phyloP scores from a whole-genome alignment of 192 early-diverging fungal genomes.

The Coemansia sp. region DNA sequence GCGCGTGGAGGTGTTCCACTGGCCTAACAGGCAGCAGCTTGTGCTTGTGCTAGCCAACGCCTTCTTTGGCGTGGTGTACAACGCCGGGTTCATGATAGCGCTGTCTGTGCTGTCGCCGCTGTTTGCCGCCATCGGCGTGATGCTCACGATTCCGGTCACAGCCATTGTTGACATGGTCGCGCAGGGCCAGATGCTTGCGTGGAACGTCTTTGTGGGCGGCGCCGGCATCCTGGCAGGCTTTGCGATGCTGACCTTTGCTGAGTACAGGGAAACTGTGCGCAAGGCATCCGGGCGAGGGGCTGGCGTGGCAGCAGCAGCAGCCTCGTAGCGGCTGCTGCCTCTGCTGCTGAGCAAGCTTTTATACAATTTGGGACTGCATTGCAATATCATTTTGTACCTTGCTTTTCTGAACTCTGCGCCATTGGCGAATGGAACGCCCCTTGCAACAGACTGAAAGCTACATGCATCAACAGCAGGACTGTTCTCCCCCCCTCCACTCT shows the following conservation, averaged over 20 bases:
- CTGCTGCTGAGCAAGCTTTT: not conserved
- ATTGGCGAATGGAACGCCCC: too few species aligned
- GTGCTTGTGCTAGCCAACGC: conserved; percentile 66
- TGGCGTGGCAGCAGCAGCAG: not conserved
- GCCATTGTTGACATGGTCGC: conserved; percentile 62
- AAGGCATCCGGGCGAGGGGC: conserved; percentile 7
- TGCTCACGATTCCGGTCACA: conserved; percentile 79
- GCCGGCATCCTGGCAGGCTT: conserved; percentile 61
- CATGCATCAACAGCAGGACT: too few species aligned
- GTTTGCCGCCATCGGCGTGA: conserved; percentile 79
- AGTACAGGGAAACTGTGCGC: conserved; percentile 43
- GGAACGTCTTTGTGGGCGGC: conserved; percentile 60
- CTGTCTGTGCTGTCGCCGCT: conserved; percentile 70
- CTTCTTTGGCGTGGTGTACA: conserved; percentile 72
- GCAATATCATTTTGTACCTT: too few species aligned
- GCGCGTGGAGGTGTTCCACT: conserved; percentile 68
- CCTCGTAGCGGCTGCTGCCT: not conserved
- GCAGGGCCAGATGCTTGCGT: conserved; percentile 56
- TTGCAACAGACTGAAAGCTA: not conserved
- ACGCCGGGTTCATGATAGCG: conserved; percentile 76
- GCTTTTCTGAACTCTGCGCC: too few species aligned
- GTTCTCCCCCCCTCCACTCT: too few species aligned
- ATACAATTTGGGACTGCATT: too few species aligned
- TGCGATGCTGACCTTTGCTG: conserved; percentile 52
- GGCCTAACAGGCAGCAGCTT: conserved; percentile 61